Conservation (phyloP, 1,284 basidiomycete species). For the Cryptococcus wingfieldii region DNA sequence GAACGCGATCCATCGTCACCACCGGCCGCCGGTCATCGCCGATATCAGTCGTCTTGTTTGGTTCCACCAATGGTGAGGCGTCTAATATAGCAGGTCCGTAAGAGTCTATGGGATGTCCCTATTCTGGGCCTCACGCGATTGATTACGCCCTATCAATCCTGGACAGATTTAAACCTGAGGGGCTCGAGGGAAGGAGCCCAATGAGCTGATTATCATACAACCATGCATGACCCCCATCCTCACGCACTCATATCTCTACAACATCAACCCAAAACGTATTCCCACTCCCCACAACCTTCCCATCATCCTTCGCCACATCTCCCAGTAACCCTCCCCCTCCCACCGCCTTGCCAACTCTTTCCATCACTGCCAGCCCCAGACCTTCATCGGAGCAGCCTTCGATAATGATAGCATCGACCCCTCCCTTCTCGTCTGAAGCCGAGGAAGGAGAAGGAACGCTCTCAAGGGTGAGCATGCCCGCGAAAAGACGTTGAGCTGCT, state of each 20-base stretch:
- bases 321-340: constrained; percentile 51
- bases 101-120: too few species aligned
- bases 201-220: too few species aligned
- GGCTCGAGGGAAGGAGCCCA: too few species aligned
- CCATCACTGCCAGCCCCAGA: constrained; percentile 94
- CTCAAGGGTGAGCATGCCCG: constrained; percentile 80
- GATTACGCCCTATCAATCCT: too few species aligned
- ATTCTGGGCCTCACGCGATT: too few species aligned
- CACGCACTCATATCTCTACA: neutral
- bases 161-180: too few species aligned
- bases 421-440: constrained; percentile 23
- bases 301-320: constrained; percentile 26
- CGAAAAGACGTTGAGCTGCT: constrained; percentile 79
- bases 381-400: constrained; percentile 78
- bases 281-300: constrained; percentile 3
- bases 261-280: constrained; percentile 33
- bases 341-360: constrained; percentile 92
- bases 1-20: too few species aligned
- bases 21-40: too few species aligned
- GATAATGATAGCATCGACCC: constrained; percentile 79
- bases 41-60: too few species aligned
- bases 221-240: too few species aligned
- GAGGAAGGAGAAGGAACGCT: neutral
- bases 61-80: too few species aligned
- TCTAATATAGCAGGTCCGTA: too few species aligned